phyloP scores from a whole-genome alignment of 257 asterid genomes.

The Fraxinus cuspidata region DNA sequence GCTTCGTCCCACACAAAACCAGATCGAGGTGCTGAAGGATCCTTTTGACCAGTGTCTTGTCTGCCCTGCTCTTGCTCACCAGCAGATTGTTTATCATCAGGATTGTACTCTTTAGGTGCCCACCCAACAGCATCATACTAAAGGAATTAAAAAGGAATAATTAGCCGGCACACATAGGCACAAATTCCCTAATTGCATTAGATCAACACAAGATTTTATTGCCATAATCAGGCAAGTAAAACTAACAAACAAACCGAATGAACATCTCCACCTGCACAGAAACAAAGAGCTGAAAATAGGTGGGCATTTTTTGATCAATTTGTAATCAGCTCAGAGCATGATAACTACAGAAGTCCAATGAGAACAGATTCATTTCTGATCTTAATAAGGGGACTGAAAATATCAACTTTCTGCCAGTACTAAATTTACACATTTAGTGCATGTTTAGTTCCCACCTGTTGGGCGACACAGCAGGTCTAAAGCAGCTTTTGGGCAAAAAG shows the following conservation, averaged over 20 bases:
- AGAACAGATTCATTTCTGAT: not conserved
- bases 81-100: constrained; percentile 70
- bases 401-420: not conserved
- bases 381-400: not conserved
- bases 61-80: constrained; percentile 62
- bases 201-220: constrained; percentile 10
- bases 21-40: constrained; percentile 75
- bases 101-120: constrained; percentile 96
- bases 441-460: not conserved
- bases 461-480: not conserved
- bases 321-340: not conserved
- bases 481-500: not conserved
- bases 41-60: constrained; percentile 50
- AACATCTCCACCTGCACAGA: not conserved
- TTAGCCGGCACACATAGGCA: not conserved
- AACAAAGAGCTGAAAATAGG: not conserved
- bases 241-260: not conserved
- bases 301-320: not conserved
- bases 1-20: constrained; percentile 99
- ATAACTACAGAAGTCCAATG: not conserved
- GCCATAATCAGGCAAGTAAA: constrained; percentile 7
- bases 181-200: constrained; percentile 14
- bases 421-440: not conserved
- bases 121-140: constrained; percentile 98
- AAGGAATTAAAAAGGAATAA: constrained; percentile 25